Conservation (phyloP, 1,139 yeast genomes). For the Yamadazyma aaseri region DNA sequence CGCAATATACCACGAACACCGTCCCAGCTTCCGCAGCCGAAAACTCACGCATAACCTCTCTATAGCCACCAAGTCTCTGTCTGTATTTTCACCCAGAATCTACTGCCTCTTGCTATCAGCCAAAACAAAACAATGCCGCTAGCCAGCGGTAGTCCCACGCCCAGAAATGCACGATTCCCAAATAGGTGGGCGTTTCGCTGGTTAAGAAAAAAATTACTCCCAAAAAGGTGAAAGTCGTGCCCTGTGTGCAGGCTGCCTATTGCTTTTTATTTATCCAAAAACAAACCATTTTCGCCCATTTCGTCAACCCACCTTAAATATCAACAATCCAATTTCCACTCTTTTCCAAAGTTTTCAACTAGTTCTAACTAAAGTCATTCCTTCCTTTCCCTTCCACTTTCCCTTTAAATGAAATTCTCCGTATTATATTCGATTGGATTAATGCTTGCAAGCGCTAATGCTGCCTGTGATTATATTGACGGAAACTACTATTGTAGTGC, state of each 20-base stretch:
- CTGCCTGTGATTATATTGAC: constrained; percentile 30
- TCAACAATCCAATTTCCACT: constrained; percentile 3
- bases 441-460: constrained; percentile 23
- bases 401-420: constrained; percentile 17
- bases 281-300: constrained; percentile 1
- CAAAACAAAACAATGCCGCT: too few species aligned
- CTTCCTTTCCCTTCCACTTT: constrained; percentile 9
- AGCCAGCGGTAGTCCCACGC: too few species aligned
- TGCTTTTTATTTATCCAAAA: constrained; percentile 1
- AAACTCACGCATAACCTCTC: too few species aligned
- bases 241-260: constrained; percentile 1
- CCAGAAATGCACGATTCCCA: not conserved
- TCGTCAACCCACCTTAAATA: constrained; percentile 4
- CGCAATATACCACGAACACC: too few species aligned
- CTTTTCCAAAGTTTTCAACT: constrained; percentile 3
- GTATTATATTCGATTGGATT: constrained; percentile 16
- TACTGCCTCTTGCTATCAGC: too few species aligned
- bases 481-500: constrained; percentile 85
- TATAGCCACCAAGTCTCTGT: too few species aligned
- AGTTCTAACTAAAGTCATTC: constrained; percentile 20
- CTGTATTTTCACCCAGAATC: too few species aligned
- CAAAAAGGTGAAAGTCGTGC: constrained; percentile 2
- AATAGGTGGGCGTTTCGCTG: constrained; percentile 3
- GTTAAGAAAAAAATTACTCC: constrained; percentile 1
- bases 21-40: too few species aligned